Evolutionary conservation across 331 rosid species (phyloP).

Genomic region (Telfairia occidentalis): DNA sequence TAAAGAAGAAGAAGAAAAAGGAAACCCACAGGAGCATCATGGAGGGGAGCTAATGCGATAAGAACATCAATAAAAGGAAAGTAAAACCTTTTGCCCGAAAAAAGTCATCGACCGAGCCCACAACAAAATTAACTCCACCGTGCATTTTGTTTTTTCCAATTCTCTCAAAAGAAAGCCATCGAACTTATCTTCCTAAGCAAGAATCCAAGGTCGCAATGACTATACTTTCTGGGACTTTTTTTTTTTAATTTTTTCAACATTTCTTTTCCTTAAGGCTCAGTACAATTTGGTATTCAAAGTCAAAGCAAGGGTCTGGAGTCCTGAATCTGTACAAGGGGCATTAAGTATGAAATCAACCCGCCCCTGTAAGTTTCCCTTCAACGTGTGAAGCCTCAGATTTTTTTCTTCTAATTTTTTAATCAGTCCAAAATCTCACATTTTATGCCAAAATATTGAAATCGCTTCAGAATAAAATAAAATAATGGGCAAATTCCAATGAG

Average conservation of each 20-base stretch:
- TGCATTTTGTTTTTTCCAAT: constrained; percentile 38
- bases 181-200: constrained; percentile 36
- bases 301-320: constrained; percentile 13
- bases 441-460: neutral
- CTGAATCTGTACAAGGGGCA: constrained; percentile 3
- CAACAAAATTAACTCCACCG: constrained; percentile 39
- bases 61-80: constrained; percentile 16
- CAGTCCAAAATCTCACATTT: neutral
- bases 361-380: neutral
- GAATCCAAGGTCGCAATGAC: constrained; percentile 60
- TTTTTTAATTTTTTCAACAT: neutral
- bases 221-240: neutral
- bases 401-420: neutral
- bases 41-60: constrained; percentile 21
- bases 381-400: neutral
- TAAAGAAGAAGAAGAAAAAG: constrained; percentile 27
- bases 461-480: neutral
- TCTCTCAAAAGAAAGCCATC: constrained; percentile 22
- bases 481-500: neutral
- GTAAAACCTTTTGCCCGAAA: constrained; percentile 38
- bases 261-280: neutral
- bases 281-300: constrained; percentile 9
- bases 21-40: constrained; percentile 26
- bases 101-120: constrained; percentile 61
- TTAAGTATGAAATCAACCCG: neutral